phyloP scores from a whole-genome alignment of 805 yeast species.

The Maudiozyma serrabonitensis region DNA sequence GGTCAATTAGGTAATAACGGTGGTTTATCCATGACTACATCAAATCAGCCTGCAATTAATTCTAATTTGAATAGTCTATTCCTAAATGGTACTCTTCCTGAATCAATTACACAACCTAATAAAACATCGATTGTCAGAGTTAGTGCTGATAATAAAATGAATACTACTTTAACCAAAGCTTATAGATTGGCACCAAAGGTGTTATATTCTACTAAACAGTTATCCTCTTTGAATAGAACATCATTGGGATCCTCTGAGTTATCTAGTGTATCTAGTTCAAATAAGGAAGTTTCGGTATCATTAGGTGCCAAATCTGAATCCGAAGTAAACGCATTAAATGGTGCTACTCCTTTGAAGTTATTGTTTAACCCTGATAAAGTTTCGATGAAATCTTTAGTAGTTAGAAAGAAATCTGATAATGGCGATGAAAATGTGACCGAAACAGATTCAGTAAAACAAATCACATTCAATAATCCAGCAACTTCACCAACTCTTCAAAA shows the following conservation, averaged over 20 bases:
- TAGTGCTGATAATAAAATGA: conserved; percentile 40
- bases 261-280: neutral
- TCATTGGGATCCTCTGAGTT: neutral
- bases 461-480: conserved; percentile 4
- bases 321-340: neutral
- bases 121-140: conserved; percentile 42
- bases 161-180: conserved; percentile 47
- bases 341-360: conserved; percentile 9
- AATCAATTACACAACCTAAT: conserved; percentile 32
- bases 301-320: neutral
- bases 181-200: conserved; percentile 59
- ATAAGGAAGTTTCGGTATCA: neutral
- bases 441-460: conserved; percentile 1
- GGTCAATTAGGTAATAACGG: conserved; percentile 35
- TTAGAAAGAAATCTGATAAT: conserved; percentile 16
- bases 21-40: neutral
- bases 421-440: neutral
- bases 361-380: conserved; percentile 23
- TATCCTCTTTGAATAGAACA: neutral
- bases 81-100: conserved; percentile 1
- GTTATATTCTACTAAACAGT: conserved; percentile 29
- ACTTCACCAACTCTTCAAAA: neutral
- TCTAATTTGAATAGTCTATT: neutral
- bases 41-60: neutral
- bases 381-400: conserved; percentile 22